Percentiles rank a stretch among this genome's conserved stretches.
phyloP scores from a whole-genome alignment of 345 rosid genomes.

The Salix arbutifolia region DNA sequence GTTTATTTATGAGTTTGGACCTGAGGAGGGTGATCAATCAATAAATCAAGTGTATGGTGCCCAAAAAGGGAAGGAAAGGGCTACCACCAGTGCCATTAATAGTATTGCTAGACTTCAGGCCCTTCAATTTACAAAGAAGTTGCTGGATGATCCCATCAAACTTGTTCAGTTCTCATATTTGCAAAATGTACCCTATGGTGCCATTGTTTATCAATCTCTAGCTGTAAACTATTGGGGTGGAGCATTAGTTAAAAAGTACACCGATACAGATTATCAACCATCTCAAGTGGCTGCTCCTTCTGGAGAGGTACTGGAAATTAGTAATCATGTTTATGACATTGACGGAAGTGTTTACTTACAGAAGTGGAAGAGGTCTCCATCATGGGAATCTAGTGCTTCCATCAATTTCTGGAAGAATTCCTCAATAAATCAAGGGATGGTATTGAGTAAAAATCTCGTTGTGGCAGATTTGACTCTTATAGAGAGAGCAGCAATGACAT shows the following conservation, averaged over 20 bases:
- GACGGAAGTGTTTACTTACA: slow-evolving; percentile 89
- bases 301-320: slow-evolving; percentile 44
- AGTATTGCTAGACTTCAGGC: slow-evolving; percentile 87
- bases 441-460: slow-evolving; percentile 74
- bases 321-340: slow-evolving; percentile 55
- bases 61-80: slow-evolving; percentile 76
- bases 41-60: slow-evolving; percentile 68
- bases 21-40: slow-evolving; percentile 56
- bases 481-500: slow-evolving; percentile 69
- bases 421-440: slow-evolving; percentile 50
- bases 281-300: slow-evolving; percentile 30
- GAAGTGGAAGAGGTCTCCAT: slow-evolving; percentile 88
- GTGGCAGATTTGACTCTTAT: slow-evolving; percentile 69
- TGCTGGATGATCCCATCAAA: slow-evolving; percentile 84
- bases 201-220: slow-evolving; percentile 69
- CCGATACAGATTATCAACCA: slow-evolving; percentile 35
- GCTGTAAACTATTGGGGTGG: slow-evolving; percentile 94
- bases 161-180: slow-evolving; percentile 81
- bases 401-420: slow-evolving; percentile 69
- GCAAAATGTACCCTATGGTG: slow-evolving; percentile 71
- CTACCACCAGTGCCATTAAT: slow-evolving; percentile 54
- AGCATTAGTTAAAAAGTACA: slow-evolving; percentile 53
- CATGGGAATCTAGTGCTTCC: slow-evolving; percentile 77
- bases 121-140: slow-evolving; percentile 70
- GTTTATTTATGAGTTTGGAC: slow-evolving; percentile 72